Conservation (phyloP, 176 grass and related monocot genomes). For the Urochloa ruziziensis region DNA sequence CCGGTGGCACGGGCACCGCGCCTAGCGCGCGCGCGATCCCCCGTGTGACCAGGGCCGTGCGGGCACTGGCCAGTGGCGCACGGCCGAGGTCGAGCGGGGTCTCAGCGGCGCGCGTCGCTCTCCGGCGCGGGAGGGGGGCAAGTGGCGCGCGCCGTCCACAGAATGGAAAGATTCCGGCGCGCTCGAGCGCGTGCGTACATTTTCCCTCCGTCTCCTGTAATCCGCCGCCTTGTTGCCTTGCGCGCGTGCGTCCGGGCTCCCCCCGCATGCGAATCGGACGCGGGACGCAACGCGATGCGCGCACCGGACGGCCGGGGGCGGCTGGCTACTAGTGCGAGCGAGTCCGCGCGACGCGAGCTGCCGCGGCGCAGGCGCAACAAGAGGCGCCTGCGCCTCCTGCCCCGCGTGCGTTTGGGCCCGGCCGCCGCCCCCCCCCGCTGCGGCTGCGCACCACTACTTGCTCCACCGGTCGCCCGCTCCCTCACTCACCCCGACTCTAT, state of each 20-base stretch:
- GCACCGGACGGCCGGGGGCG: not conserved
- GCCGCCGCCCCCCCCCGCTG: not conserved
- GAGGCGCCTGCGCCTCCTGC: slow-evolving; percentile 5
- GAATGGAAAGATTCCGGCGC: slow-evolving; percentile 6
- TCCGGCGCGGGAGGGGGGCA: slow-evolving; percentile 9
- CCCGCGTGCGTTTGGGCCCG: slow-evolving; percentile 21
- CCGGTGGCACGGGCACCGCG: not conserved
- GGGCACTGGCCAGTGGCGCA: not conserved
- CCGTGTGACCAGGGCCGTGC: not conserved
- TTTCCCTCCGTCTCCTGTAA: not conserved
- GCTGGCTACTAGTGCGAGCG: not conserved
- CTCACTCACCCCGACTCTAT: not conserved
- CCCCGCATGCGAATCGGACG: slow-evolving; percentile 15
- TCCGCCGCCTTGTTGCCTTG: slow-evolving; percentile 6
- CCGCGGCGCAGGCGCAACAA: slow-evolving; percentile 1
- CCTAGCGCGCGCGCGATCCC: not conserved
- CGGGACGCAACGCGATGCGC: not conserved
- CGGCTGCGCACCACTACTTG: slow-evolving; percentile 23
- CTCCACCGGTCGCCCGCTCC: not conserved
- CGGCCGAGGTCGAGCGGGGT: not conserved
- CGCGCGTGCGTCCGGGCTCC: not conserved
- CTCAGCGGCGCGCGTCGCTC: slow-evolving; percentile 7
- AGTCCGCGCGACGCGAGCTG: not conserved
- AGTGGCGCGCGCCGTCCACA: slow-evolving; percentile 19
- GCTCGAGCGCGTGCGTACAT: not conserved